phyloP scores from a whole-genome alignment of 805 yeast genomes.

The Komagataella populi region DNA sequence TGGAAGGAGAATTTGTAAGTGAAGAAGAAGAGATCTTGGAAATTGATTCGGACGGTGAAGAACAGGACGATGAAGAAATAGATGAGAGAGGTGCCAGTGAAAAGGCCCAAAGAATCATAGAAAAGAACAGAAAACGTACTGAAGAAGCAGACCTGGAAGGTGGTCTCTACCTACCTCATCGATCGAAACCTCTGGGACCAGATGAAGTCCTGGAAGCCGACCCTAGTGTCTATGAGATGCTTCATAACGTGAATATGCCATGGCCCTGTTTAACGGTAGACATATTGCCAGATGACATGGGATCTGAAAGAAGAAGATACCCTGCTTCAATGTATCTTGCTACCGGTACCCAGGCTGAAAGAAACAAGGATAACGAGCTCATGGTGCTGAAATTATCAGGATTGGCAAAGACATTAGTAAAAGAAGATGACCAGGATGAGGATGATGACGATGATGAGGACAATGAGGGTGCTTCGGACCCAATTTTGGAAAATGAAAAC shows the following conservation, averaged over 20 bases:
- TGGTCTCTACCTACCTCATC: constrained; percentile 72
- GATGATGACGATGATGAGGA: constrained; percentile 64
- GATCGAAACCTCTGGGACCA: constrained; percentile 82
- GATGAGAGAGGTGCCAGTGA: constrained; percentile 62
- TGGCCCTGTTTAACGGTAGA: constrained; percentile 97
- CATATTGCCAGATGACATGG: constrained; percentile 73
- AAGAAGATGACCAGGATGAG: constrained; percentile 66
- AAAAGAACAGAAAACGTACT: constrained; percentile 20
- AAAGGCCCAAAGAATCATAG: constrained; percentile 25
- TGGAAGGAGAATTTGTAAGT: constrained; percentile 63
- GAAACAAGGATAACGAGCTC: constrained; percentile 78
- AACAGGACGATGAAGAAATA: constrained; percentile 84
- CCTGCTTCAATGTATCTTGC: constrained; percentile 81
- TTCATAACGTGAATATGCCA: constrained; percentile 84
- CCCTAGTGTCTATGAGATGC: constrained; percentile 91
- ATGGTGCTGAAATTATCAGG: constrained; percentile 73
- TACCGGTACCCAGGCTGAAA: constrained; percentile 89
- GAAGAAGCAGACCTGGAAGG: constrained; percentile 21
- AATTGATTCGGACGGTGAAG: constrained; percentile 71
- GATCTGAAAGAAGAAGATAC: constrained; percentile 76
- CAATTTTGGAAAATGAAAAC: constrained; percentile 77
- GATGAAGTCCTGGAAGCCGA: constrained; percentile 96
- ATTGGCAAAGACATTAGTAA: constrained; percentile 74
- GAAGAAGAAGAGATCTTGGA: background rate
- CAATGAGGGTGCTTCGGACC: constrained; percentile 63